These are phyloP conservation scores for Syncephalastrum contaminatum DNA, from an alignment of 371 early-diverging fungal species.

Conservation along the genomic window DNA sequence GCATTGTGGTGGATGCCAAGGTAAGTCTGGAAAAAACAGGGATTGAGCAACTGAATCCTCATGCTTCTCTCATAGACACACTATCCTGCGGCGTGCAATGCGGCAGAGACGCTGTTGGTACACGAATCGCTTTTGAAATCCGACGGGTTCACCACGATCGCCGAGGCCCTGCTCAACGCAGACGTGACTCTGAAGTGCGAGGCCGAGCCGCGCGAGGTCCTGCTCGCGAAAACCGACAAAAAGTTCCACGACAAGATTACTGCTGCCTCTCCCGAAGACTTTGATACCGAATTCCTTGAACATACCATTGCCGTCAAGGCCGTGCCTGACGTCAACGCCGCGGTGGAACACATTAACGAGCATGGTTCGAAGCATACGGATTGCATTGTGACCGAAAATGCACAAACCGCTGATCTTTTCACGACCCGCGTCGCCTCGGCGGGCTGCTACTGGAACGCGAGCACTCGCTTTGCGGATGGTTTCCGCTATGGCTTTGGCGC, in stretches of 20 bases:
- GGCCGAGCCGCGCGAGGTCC: conserved; percentile 20
- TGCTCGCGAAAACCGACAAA: conserved; percentile 16
- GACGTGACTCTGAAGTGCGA: conserved; percentile 70
- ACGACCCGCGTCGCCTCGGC: conserved; percentile 94
- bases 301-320: conserved; percentile 80
- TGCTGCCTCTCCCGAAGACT: conserved; percentile 55
- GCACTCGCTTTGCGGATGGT: conserved; percentile 96
- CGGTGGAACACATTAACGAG: conserved; percentile 88
- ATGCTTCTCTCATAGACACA: conserved; percentile 56
- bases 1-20: conserved; percentile 89
- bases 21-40: conserved; percentile 22
- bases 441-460: conserved; percentile 96
- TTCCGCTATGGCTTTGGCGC: conserved; percentile 98
- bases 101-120: conserved; percentile 90
- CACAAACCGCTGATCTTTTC: conserved; percentile 73
- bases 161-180: conserved; percentile 51
- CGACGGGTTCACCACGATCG: conserved; percentile 48
- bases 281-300: conserved; percentile 89
- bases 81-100: conserved; percentile 96
- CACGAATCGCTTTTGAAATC: conserved; percentile 58
- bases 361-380: conserved; percentile 96
- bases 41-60: background rate
- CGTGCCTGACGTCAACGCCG: conserved; percentile 74
- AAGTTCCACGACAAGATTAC: conserved; percentile 23
- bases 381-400: conserved; percentile 83